Base-by-base conservation (phyloP, 495 filamentous ascomycete species). In the Hypoxylon cercidicola region DNA sequence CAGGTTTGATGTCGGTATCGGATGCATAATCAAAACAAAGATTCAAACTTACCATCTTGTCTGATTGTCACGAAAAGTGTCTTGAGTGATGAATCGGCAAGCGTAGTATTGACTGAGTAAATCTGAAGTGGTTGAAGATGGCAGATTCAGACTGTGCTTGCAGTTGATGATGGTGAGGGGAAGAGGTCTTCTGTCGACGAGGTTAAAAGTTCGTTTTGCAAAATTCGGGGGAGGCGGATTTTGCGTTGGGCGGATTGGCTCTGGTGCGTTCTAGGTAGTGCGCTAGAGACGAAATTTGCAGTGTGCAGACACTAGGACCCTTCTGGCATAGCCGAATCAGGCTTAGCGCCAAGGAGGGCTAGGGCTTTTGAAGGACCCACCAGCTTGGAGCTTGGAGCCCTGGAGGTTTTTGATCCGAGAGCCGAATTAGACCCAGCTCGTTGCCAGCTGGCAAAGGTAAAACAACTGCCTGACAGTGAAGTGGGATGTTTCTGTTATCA, bases 41-140 rank as follows among this genome's bases (percentile, higher is more conserved):
- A 52, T 59, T 52, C 30, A 58, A 47, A 72, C 84, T 86, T 80
- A 86, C 84, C 84, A 86, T 86, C 73, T 84, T 86, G 81, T 78
- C 75, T 79, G 76, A 79, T 79, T 75, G 62, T 69, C 66, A 68
- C 28, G 51, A 60, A 59, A 54, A 70, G 49, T 71, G 54, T 73
- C 48, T 68, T 71, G 60, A 72, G 75, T 62, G 61, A 67, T 72
- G 66, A 66, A 77, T 74, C 77, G 66, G 78, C 81, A 76, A 81
- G 80, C 74, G 57, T 72, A 68, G 66, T 64, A 74, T 76, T 78
- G 74, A 66, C 77, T 80, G 76, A 74, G 73, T 72, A 72, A 79
- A 78, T 71, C 69, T 72, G 64, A 57, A 55, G 66, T 62, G 67
- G 63, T 57, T 35, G 48, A 66, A 72, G 70, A 72, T 68, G 71